Evolutionary conservation across 495 filamentous ascomycete species (phyloP).

Genomic region (Penicillium cataractarum): DNA sequence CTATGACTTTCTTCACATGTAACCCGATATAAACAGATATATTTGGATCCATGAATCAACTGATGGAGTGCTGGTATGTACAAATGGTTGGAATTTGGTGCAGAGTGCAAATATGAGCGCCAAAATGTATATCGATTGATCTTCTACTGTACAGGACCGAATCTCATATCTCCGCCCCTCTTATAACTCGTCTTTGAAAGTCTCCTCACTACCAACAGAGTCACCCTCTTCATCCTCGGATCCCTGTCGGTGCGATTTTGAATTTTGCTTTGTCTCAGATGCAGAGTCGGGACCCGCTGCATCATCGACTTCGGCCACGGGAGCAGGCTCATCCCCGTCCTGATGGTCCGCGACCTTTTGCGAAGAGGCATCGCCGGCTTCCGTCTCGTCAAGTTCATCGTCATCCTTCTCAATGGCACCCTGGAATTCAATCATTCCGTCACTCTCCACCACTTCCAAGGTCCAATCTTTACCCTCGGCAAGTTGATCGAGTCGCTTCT

Average conservation of each 20-base stretch:
- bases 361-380: conserved; percentile 18
- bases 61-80: background rate
- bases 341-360: conserved; percentile 40
- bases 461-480: conserved; percentile 51
- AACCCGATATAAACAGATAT: too few species aligned
- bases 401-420: conserved; percentile 42
- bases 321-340: conserved; percentile 8
- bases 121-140: background rate
- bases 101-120: background rate
- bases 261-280: conserved; percentile 17
- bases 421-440: conserved; percentile 55
- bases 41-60: background rate
- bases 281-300: conserved; percentile 13
- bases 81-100: too few species aligned
- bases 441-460: conserved; percentile 48
- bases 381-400: conserved; percentile 22
- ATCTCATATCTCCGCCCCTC: background rate
- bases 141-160: conserved; percentile 16
- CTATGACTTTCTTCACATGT: background rate
- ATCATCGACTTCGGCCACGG: conserved; percentile 3
- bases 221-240: conserved; percentile 24
- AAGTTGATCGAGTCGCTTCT: conserved; percentile 53
- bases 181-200: conserved; percentile 60
- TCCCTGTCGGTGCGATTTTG: conserved; percentile 15
- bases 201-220: conserved; percentile 52